These are phyloP conservation scores for Penicillium bovifimosum DNA, from an alignment of 495 filamentous ascomycete genomes.

Conservation along the genomic window DNA sequence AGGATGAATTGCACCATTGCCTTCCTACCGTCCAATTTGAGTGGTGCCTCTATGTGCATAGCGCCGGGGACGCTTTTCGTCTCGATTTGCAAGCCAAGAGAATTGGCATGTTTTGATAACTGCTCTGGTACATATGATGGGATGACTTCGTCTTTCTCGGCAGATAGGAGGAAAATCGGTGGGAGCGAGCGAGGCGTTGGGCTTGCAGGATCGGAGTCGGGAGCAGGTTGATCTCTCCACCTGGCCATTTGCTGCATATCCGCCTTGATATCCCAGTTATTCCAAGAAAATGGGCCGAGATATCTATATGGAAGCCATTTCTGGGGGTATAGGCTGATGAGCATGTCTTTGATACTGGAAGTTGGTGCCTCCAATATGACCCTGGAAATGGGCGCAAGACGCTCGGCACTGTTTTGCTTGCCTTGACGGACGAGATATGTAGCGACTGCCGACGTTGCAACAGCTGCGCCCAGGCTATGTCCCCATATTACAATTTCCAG, in stretches of 20 bases:
- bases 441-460: slow-evolving; percentile 50
- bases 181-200: slow-evolving; percentile 11
- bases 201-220: not conserved
- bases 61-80: slow-evolving; percentile 39
- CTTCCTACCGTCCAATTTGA: slow-evolving; percentile 36
- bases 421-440: slow-evolving; percentile 25
- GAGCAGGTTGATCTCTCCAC: slow-evolving; percentile 8
- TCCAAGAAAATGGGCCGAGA: slow-evolving; percentile 50
- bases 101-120: slow-evolving; percentile 35
- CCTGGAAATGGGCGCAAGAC: slow-evolving; percentile 33
- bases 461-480: slow-evolving; percentile 64
- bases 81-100: slow-evolving; percentile 27
- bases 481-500: slow-evolving; percentile 67
- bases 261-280: slow-evolving; percentile 44
- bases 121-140: slow-evolving; percentile 50
- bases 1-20: slow-evolving; percentile 36
- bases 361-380: slow-evolving; percentile 76
- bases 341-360: slow-evolving; percentile 64
- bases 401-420: not conserved
- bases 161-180: slow-evolving; percentile 54
- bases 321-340: slow-evolving; percentile 70
- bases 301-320: slow-evolving; percentile 76
- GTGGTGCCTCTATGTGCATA: slow-evolving; percentile 48
- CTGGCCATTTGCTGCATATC: slow-evolving; percentile 34
- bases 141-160: slow-evolving; percentile 64